Evolutionary conservation across 352 stramenopile genomes (phyloP), one percentile per base, ranked within the genome.

Genomic region (Pythium phragmitis): DNA sequence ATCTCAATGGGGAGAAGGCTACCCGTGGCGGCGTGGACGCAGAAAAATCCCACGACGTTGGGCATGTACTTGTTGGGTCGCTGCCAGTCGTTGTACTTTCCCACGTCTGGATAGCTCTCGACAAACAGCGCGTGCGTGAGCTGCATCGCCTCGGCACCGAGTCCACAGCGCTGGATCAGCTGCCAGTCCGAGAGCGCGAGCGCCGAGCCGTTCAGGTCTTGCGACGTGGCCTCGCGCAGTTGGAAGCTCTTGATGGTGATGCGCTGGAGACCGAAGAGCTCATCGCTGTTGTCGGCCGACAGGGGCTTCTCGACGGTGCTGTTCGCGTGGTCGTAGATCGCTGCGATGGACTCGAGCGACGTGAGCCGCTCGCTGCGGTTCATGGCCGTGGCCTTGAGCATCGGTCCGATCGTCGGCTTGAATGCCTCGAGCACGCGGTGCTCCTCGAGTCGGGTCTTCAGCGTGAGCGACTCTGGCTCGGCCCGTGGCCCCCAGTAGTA

Each of bases 261-360:
- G 5, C 75, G 73, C 60, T 72, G 67, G 6, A 48, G 45, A 3
- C 70, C 73, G 36, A 84, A 84, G 30, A 57, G 69, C 53, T 68
- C 71, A 57, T 84, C 75, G 37, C 67, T 80, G 19, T 63, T 74
- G 59, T 76, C 60, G 2, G 65, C 49, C 3, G 70, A 59, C 33
- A 75, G 65, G 4, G 75, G 70, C 19, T 33, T 39, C 7, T 51
- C 58, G 14, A 63, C n/a, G 26, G 67, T 67, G 52, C 62, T 57
- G 3, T 52, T 57, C 7, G 62, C 54, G 28, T 16, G 57, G 60
- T 37, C 64, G 60, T 60, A 63, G n/a, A 68, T 8, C 4, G 26
- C 42, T 3, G 51, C 37, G 33, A 62, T 50, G n/a, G 19, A 37
- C 1, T 39, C 36, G 21, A 68, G 36, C 14, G 59, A 52, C n/a